Percentiles rank a stretch among this genome's conserved stretches.
Conservation (phyloP, 768 basidiomycete species). For the Leccinum ochraceum region DNA sequence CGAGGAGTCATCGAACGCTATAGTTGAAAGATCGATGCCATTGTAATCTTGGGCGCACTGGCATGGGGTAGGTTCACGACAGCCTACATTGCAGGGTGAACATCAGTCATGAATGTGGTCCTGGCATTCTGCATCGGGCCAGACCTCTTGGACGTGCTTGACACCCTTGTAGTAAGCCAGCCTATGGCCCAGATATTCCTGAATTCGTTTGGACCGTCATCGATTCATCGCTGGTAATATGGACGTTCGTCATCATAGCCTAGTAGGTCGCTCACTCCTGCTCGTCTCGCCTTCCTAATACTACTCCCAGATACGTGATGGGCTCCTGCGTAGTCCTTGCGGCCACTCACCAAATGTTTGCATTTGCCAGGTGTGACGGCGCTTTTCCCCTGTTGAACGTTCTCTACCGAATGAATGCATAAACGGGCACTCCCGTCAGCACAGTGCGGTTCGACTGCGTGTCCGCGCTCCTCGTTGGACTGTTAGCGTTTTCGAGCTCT, state of each 20-base stretch:
- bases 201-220: slow-evolving; percentile 40
- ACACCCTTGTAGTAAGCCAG: slow-evolving; percentile 30
- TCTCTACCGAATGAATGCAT: slow-evolving; percentile 37
- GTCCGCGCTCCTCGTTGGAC: slow-evolving; percentile 45
- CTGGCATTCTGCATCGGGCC: slow-evolving; percentile 58
- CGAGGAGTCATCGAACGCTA: slow-evolving; percentile 55
- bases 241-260: slow-evolving; percentile 52
- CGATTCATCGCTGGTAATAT: slow-evolving; percentile 43
- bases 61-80: too few relatives aligned
- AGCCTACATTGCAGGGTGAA: too few relatives aligned
- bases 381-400: slow-evolving; percentile 54
- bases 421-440: slow-evolving; percentile 35
- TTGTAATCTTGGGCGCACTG: slow-evolving; percentile 28
- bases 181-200: slow-evolving; percentile 40
- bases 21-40: slow-evolving; percentile 35
- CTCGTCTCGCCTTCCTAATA: neutral
- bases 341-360: slow-evolving; percentile 53
- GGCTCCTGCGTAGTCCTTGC: slow-evolving; percentile 43
- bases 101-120: slow-evolving; percentile 46
- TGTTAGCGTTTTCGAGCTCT: slow-evolving; percentile 53
- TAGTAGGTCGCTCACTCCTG: slow-evolving; percentile 33
- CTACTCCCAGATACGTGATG: slow-evolving; percentile 41
- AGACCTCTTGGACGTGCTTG: slow-evolving; percentile 40
- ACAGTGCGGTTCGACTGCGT: slow-evolving; percentile 50
- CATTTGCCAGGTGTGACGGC: slow-evolving; percentile 54